A percentile compares a stretch with the other conserved stretches of the same genome.
Conservation (phyloP, 768 basidiomycete genomes). For the Clitopilus hobsonii region DNA sequence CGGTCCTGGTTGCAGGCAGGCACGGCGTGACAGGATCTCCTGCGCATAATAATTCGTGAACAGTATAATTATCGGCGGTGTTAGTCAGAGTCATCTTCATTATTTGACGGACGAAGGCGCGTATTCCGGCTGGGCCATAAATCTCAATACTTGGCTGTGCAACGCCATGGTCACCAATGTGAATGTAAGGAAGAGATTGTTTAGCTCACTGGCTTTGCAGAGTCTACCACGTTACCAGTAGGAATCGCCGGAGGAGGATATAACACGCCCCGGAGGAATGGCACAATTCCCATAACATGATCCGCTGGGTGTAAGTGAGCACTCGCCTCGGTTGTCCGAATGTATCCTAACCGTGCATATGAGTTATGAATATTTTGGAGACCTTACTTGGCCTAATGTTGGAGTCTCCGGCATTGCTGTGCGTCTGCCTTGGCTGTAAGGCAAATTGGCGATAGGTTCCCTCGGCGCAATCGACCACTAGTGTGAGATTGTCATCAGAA, state of each 20-base stretch:
- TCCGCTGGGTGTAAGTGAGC: slow-evolving; percentile 39
- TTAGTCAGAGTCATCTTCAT: slow-evolving; percentile 63
- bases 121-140: slow-evolving; percentile 77
- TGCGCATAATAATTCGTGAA: slow-evolving; percentile 69
- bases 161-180: neutral
- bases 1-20: slow-evolving; percentile 20
- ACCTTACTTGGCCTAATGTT: slow-evolving; percentile 43
- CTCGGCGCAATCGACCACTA: slow-evolving; percentile 81
- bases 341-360: slow-evolving; percentile 63
- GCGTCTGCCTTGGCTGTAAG: slow-evolving; percentile 35
- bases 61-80: slow-evolving; percentile 59
- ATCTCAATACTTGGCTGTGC: slow-evolving; percentile 60
- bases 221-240: slow-evolving; percentile 11
- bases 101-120: slow-evolving; percentile 66
- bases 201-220: slow-evolving; percentile 12
- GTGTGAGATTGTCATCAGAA: slow-evolving; percentile 2
- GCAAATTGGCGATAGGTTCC: slow-evolving; percentile 71
- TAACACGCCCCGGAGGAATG: slow-evolving; percentile 58
- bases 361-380: slow-evolving; percentile 75
- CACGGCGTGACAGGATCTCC: slow-evolving; percentile 54
- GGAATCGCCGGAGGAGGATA: slow-evolving; percentile 32
- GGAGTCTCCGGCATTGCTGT: slow-evolving; percentile 12
- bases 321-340: neutral
- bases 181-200: slow-evolving; percentile 7
- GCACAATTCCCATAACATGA: slow-evolving; percentile 71